These are phyloP conservation scores for Domatiomyces globalis DNA, from an alignment of 2,329 filamentous ascomycete species.

Conservation along the genomic window DNA sequence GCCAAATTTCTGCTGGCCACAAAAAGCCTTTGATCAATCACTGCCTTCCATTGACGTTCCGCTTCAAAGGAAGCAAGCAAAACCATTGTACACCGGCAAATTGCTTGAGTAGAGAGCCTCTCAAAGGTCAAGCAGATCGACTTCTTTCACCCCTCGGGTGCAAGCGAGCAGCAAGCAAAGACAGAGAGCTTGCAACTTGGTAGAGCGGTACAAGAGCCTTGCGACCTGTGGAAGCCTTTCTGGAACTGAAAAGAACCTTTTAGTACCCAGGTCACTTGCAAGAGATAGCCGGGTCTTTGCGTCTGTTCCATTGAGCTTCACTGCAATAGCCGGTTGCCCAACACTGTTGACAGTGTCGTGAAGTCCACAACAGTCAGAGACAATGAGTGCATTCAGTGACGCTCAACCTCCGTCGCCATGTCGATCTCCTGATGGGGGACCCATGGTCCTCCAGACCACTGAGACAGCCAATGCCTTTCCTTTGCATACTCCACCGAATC, in stretches of 20 bases:
- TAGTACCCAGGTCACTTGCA: not conserved
- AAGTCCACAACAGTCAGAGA: slow-evolving; percentile 1
- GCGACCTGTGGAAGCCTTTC: slow-evolving; percentile 1
- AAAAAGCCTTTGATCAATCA: not conserved
- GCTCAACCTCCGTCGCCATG: slow-evolving; percentile 12
- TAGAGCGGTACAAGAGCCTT: not conserved
- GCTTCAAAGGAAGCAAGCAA: slow-evolving; percentile 1
- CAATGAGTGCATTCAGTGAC: slow-evolving; percentile 7
- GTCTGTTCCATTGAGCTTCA: not conserved
- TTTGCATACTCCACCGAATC: slow-evolving; percentile 12
- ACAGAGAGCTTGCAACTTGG: not conserved
- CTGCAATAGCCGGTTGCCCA: not conserved
- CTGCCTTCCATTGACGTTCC: not conserved
- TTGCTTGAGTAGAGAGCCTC: not conserved
- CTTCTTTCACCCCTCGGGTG: not conserved
- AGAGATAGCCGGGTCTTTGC: not conserved
- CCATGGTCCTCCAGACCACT: slow-evolving; percentile 4
- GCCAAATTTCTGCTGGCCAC: not conserved
- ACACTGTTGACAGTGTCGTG: not conserved
- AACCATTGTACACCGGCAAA: not conserved
- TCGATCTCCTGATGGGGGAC: slow-evolving; percentile 14
- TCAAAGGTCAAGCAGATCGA: not conserved
- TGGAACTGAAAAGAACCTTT: slow-evolving; percentile 2
- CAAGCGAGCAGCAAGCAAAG: not conserved
- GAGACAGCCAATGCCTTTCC: slow-evolving; percentile 1